Base-by-base conservation (phyloP, 75 land plant species). In the Azolla pinnata region DNA sequence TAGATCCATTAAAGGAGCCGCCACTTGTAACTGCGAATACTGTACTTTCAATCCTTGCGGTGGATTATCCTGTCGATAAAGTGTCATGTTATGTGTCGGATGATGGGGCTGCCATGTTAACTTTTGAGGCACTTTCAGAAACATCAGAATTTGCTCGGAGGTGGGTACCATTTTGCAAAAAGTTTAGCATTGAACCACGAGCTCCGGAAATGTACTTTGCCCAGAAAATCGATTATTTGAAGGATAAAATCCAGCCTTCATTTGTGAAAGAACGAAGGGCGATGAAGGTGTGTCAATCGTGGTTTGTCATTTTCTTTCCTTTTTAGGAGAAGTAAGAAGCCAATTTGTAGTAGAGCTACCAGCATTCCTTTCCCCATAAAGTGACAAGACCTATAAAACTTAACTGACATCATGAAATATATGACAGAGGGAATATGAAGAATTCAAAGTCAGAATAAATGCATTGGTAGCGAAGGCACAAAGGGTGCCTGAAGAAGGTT, bases 81-180 rank as follows among this genome's bases (percentile, higher is more conserved):
- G 83, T 86, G n/a, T 77, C 81, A 53, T 86, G 90, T 61, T 86
- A 86, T 60, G 90, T 86, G 0, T 86, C 90, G 17, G 90, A 86
- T 51, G 90, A 86, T 66, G 90, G 90, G 17, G 86, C 90, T 0
- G 76, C 90, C 20, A 86, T 86, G 90, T 69, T 86, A 23, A 66
- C 75, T 1, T 86, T 86, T 31, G 90, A 86, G 29, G 24, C 83
- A 9, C 61, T 86, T 23, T 31, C 90, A 0, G 90, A 86, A 58
- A 82, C 90, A 1, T 79, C 90, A 8, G 90, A 86, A 67, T 86
- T 86, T 60, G 86, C 90, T 0, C 54, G 86, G 56, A 68, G 72
- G 50, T 86, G 90, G 90, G 90, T 83, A 28, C 90, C 90, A 1
- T 86, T 86, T 46, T 82, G 85, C 59, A 82, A 86, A 73, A 86